Evolutionary conservation across 2,329 filamentous ascomycete species (phyloP), one percentile per base, ranked within the genome.

Genomic region (Talaromyces sp.): DNA sequence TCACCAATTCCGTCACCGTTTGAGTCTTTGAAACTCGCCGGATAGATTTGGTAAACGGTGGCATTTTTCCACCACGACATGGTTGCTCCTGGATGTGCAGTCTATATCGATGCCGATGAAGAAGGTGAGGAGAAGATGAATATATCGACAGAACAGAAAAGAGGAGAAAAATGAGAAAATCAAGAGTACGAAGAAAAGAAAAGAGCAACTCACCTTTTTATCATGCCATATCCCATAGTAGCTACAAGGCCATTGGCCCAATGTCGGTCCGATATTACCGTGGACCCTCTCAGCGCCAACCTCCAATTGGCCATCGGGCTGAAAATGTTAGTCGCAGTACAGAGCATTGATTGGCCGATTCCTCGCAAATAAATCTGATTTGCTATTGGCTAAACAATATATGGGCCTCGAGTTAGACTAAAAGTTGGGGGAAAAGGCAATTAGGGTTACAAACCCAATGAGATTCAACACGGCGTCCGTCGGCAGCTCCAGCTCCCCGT

Each of bases 21-120:
- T 21, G 65, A 66, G 60, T 72, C 70, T 57, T 73, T 71, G 62
- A 70, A 73, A 15, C 67, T 70, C 36, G 66, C 65, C 7, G 69
- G 66, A 61, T 67, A 68, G 22, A 71, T 65, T 36, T 71, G 69
- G 51, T 69, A 70, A 10, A 66, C 56, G 62, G 67, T 68, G 19
- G 67, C 63, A 57, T 72, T 69, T 62, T 75, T 74, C 74, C 74
- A 76, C 74, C 74, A 76, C 25, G 11, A 5, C 35, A 36, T 55
- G 25, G 17, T 11, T 25, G 31, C 17, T 79, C 78, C 28, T 58
- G 67, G 28, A 9, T 1, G 10, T 39, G 22, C 22, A 28, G 21
- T 39, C 33, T 17, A 15, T 39, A 13, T 39, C 36, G 10, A 39
- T 13, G 10, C 17, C 22, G 41, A 28, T 28, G 7, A n/a, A 37